A percentile compares a stretch with the other conserved stretches of the same genome.
These are phyloP conservation scores for Termitomyces eurrhizus DNA, from an alignment of 768 basidiomycete genomes.

Conservation along the genomic window DNA sequence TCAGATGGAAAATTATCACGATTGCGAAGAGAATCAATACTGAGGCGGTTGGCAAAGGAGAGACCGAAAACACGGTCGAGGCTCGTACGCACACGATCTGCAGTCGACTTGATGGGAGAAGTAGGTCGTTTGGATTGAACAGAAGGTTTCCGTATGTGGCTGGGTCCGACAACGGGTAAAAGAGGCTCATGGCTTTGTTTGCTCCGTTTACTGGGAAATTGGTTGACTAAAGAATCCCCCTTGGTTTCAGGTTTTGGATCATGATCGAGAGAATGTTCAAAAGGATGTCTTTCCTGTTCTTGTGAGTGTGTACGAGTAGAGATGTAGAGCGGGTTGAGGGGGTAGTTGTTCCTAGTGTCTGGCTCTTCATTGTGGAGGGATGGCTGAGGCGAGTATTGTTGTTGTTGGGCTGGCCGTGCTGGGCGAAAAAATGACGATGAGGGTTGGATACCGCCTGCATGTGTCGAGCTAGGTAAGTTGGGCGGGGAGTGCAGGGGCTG, in stretches of 20 bases:
- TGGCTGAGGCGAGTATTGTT: constrained; percentile 37
- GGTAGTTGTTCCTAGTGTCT: constrained; percentile 11
- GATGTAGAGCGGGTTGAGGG: constrained; percentile 7
- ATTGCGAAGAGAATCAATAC: constrained; percentile 44
- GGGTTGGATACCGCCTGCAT: constrained; percentile 73
- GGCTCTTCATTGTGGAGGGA: constrained; percentile 23
- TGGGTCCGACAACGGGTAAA: constrained; percentile 48
- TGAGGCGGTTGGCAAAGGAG: constrained; percentile 45
- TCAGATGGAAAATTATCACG: constrained; percentile 11
- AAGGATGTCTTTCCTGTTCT: constrained; percentile 11
- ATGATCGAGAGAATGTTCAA: constrained; percentile 11
- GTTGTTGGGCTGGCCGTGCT: constrained; percentile 50
- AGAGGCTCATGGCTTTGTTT: constrained; percentile 75
- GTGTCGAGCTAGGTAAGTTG: constrained; percentile 39
- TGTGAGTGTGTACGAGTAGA: constrained; percentile 1
- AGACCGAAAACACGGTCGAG: constrained; percentile 58
- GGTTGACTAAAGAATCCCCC: constrained; percentile 12
- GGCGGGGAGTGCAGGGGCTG: constrained; percentile 15
- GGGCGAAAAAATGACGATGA: constrained; percentile 78
- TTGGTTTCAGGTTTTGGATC: constrained; percentile 5
- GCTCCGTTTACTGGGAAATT: constrained; percentile 33
- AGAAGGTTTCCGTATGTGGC: constrained; percentile 23
- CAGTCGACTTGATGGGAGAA: constrained; percentile 19
- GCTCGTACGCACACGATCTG: constrained; percentile 48
- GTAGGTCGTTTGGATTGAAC: constrained; percentile 14